Conservation (phyloP, 768 basidiomycete species). For the Lactarius trivialis region DNA sequence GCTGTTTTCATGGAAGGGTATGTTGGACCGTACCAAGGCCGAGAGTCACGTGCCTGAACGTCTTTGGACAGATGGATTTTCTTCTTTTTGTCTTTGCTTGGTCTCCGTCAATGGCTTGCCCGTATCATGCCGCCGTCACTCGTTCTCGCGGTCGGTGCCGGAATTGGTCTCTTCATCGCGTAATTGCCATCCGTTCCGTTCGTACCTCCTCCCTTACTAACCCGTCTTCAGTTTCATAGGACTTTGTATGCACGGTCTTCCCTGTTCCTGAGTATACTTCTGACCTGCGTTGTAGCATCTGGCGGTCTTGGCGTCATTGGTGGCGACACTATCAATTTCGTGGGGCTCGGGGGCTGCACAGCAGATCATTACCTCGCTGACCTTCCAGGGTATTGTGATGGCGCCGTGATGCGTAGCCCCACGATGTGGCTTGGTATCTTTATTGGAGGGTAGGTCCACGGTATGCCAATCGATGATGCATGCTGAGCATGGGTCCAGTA, state of each 20-base stretch:
- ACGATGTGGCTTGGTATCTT: slow-evolving; percentile 89
- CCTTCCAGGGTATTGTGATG: slow-evolving; percentile 54
- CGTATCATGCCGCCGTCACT: slow-evolving; percentile 85
- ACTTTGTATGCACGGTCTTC: slow-evolving; percentile 40
- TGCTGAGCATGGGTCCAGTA: slow-evolving; percentile 31
- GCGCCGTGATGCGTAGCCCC: slow-evolving; percentile 61
- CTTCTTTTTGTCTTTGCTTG: slow-evolving; percentile 69
- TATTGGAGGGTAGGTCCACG: slow-evolving; percentile 57
- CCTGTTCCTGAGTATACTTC: not conserved
- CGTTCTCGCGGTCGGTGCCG: slow-evolving; percentile 76
- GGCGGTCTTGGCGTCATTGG: slow-evolving; percentile 71
- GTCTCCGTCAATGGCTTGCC: slow-evolving; percentile 85
- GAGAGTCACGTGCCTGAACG: not conserved
- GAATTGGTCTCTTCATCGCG: slow-evolving; percentile 84
- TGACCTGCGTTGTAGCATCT: slow-evolving; percentile 36
- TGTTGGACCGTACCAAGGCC: slow-evolving; percentile 19
- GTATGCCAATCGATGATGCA: not conserved
- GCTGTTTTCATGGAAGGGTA: slow-evolving; percentile 88
- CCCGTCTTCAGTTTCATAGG: slow-evolving; percentile 56
- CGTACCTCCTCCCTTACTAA: not conserved
- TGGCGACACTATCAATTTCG: slow-evolving; percentile 60
- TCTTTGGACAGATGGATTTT: slow-evolving; percentile 60
- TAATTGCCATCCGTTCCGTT: slow-evolving; percentile 12
- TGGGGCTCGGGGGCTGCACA: slow-evolving; percentile 71
- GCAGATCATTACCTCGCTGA: slow-evolving; percentile 39